A percentile compares a stretch with the other conserved stretches of the same genome.
phyloP scores from a whole-genome alignment of 2,329 filamentous ascomycete genomes.

The Fusarium sp. region DNA sequence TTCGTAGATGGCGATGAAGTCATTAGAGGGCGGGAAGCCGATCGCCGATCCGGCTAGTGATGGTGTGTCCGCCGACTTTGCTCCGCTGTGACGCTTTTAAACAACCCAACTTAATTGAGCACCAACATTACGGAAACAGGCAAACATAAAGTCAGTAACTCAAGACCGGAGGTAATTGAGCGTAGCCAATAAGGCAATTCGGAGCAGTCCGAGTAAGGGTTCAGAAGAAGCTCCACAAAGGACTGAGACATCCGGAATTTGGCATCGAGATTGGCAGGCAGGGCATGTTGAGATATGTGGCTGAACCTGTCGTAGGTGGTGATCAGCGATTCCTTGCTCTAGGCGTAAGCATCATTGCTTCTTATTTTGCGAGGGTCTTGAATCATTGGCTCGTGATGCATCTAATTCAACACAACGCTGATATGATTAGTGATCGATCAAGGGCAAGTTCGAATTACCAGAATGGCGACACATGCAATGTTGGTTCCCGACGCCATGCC shows the following conservation, averaged over 20 bases:
- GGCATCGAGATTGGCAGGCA: slow-evolving; percentile 21
- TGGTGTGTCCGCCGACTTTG: slow-evolving; percentile 30
- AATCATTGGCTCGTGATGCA: not conserved
- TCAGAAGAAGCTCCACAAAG: not conserved
- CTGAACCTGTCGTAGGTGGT: slow-evolving; percentile 3
- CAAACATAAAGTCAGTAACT: not conserved
- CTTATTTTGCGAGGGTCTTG: not conserved
- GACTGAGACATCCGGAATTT: slow-evolving; percentile 10
- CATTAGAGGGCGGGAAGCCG: slow-evolving; percentile 31
- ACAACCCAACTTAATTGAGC: not conserved
- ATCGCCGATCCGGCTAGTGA: slow-evolving; percentile 41
- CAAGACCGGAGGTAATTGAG: slow-evolving; percentile 4
- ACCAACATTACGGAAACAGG: slow-evolving; percentile 1
- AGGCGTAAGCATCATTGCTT: slow-evolving; percentile 15
- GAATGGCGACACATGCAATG: slow-evolving; percentile 40
- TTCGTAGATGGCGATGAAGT: slow-evolving; percentile 44
- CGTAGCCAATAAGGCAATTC: not conserved
- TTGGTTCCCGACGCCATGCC: slow-evolving; percentile 19
- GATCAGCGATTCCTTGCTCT: slow-evolving; percentile 4
- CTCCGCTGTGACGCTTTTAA: slow-evolving; percentile 36
- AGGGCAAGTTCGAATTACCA: slow-evolving; percentile 23
- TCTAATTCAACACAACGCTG: slow-evolving; percentile 3
- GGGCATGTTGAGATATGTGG: not conserved
- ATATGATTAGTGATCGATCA: slow-evolving; percentile 35
- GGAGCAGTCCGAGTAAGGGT: not conserved